Conservation (phyloP, 345 rosid species). For the Nephelium lappaceum region DNA sequence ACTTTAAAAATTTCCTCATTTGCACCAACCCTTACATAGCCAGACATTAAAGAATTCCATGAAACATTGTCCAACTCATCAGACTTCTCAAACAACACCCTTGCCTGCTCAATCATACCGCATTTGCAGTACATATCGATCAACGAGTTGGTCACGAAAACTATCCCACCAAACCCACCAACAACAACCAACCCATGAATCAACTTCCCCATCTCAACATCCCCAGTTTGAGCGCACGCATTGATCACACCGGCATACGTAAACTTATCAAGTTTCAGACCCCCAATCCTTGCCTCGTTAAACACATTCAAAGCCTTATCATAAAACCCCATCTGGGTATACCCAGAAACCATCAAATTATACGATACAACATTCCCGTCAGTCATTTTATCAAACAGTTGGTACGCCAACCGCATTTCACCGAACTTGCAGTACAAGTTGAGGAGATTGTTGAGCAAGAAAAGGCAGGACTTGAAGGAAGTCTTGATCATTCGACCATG, state of each 20-base stretch:
- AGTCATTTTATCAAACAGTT: conserved; percentile 51
- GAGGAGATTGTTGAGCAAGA: conserved; percentile 41
- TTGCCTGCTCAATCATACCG: conserved; percentile 43
- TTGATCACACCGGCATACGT: conserved; percentile 50
- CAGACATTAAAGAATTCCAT: conserved; percentile 61
- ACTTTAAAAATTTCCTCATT: conserved; percentile 37
- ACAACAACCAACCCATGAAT: conserved; percentile 48
- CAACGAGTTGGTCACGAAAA: conserved; percentile 37
- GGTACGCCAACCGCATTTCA: conserved; percentile 34
- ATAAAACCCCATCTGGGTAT: conserved; percentile 38
- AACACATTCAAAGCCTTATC: conserved; percentile 34
- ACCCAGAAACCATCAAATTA: conserved; percentile 51
- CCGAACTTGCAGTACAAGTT: conserved; percentile 42
- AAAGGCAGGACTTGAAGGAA: conserved; percentile 37
- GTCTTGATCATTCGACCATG: conserved; percentile 52
- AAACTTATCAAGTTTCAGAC: conserved; percentile 48
- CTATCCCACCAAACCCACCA: conserved; percentile 33
- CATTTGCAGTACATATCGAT: conserved; percentile 55
- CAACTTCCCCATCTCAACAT: conserved; percentile 41
- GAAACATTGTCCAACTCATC: conserved; percentile 42
- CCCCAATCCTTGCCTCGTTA: conserved; percentile 35
- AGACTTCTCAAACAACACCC: conserved; percentile 44
- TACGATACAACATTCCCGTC: conserved; percentile 46
- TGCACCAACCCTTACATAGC: conserved; percentile 43
- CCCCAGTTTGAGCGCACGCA: conserved; percentile 43